Conservation (phyloP, 2,329 filamentous ascomycete species). For the Apiospora rasikravindrae region DNA sequence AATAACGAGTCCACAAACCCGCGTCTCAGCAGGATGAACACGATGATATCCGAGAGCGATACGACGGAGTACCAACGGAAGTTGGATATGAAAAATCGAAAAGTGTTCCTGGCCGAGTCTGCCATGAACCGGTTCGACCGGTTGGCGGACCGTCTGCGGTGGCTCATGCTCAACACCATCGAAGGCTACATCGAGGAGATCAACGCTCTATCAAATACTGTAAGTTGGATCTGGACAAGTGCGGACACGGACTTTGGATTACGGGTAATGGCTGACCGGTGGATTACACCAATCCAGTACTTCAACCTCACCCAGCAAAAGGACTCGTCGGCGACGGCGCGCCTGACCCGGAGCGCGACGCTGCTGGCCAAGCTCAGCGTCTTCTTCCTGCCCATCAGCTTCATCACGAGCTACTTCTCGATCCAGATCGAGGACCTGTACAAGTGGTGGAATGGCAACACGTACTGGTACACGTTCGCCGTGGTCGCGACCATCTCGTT, state of each 20-base stretch:
- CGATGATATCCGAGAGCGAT: neutral
- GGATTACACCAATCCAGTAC: conserved; percentile 54
- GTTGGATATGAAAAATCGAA: conserved; percentile 4
- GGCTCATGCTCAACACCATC: conserved; percentile 67
- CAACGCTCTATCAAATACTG: conserved; percentile 70
- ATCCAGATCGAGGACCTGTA: conserved; percentile 65
- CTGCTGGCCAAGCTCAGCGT: conserved; percentile 77
- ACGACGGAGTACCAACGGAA: neutral
- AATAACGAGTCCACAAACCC: conserved; percentile 33
- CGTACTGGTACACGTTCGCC: conserved; percentile 73
- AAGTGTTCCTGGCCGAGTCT: conserved; percentile 45
- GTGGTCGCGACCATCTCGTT: conserved; percentile 66
- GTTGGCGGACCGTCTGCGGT: conserved; percentile 61
- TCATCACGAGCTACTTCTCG: conserved; percentile 78
- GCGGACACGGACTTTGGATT: neutral
- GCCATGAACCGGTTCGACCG: conserved; percentile 64
- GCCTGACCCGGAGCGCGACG: conserved; percentile 73
- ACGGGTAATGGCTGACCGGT: conserved; percentile 24
- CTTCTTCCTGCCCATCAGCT: conserved; percentile 74
- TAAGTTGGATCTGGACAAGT: conserved; percentile 43
- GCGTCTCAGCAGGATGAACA: neutral
- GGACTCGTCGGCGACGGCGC: conserved; percentile 73
- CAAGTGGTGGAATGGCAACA: conserved; percentile 60
- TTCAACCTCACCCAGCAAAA: conserved; percentile 80
- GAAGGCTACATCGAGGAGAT: conserved; percentile 72